phyloP scores from a whole-genome alignment of 1,284 basidiomycete genomes.

The Austroboletus novae-zelandiae region DNA sequence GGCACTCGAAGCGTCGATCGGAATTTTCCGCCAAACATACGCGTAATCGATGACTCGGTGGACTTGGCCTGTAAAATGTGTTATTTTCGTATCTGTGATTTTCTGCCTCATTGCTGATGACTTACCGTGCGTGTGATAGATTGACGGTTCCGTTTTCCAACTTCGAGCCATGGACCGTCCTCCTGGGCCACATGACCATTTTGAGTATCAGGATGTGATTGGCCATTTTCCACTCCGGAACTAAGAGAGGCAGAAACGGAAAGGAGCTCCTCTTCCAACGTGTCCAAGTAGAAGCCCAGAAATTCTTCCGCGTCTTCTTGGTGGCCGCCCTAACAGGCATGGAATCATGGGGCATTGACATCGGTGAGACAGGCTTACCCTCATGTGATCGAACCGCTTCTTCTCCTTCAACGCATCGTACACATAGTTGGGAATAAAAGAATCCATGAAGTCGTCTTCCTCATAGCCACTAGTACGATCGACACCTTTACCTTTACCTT shows the following conservation, averaged over 20 bases:
- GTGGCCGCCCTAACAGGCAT: slow-evolving; percentile 67
- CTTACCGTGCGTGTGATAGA: slow-evolving; percentile 80
- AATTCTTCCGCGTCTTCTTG: slow-evolving; percentile 99
- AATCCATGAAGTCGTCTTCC: slow-evolving; percentile 46
- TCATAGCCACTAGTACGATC: slow-evolving; percentile 26
- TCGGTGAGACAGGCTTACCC: slow-evolving; percentile 48
- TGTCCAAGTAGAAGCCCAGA: slow-evolving; percentile 95
- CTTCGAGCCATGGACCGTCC: slow-evolving; percentile 82
- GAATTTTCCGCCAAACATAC: slow-evolving; percentile 93
- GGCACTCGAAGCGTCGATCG: slow-evolving; percentile 84
- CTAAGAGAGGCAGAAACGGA: slow-evolving; percentile 54
- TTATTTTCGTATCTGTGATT: neutral
- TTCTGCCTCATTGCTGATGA: slow-evolving; percentile 13
- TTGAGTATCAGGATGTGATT: slow-evolving; percentile 10
- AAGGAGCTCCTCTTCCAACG: slow-evolving; percentile 90
- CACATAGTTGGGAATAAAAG: slow-evolving; percentile 87
- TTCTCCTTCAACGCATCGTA: slow-evolving; percentile 97
- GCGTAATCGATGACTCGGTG: slow-evolving; percentile 84
- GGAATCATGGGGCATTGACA: neutral
- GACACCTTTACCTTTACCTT: slow-evolving; percentile 34
- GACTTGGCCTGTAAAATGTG: slow-evolving; percentile 59
- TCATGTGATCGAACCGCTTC: slow-evolving; percentile 92
- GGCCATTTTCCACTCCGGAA: slow-evolving; percentile 24
- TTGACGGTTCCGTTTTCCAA: slow-evolving; percentile 85
- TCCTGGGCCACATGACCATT: slow-evolving; percentile 34